phyloP scores from a whole-genome alignment of 2,329 filamentous ascomycete species.

The Aureobasidium zeae region DNA sequence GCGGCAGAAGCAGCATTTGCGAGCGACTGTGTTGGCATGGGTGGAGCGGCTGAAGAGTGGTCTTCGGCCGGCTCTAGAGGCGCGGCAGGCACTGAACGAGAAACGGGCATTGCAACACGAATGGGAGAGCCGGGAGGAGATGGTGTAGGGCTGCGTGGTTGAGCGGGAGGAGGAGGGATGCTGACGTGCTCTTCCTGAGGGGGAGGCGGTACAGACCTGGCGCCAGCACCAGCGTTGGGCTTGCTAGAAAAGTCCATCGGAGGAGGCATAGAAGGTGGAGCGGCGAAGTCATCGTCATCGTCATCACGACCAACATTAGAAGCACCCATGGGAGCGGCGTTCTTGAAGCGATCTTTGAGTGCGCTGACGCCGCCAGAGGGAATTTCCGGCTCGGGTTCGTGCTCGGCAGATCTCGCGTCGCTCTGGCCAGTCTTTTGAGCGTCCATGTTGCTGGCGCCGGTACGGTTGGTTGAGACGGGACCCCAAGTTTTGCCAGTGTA shows the following conservation, averaged over 20 bases:
- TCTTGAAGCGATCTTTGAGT: constrained; percentile 74
- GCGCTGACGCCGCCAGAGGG: constrained; percentile 59
- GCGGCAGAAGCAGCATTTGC: constrained; percentile 51
- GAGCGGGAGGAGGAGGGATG: constrained; percentile 35
- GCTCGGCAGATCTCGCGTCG: constrained; percentile 38
- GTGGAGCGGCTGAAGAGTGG: constrained; percentile 45
- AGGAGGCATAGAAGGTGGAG: constrained; percentile 44
- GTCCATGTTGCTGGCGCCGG: constrained; percentile 47
- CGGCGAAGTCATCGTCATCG: constrained; percentile 17
- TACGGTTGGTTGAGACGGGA: constrained; percentile 65
- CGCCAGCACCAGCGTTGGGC: constrained; percentile 46
- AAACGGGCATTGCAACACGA: constrained; percentile 42
- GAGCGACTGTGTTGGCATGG: constrained; percentile 56
- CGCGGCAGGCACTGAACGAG: constrained; percentile 51
- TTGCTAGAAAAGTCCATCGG: constrained; percentile 60
- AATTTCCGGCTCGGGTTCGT: constrained; percentile 42
- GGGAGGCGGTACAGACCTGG: constrained; percentile 64
- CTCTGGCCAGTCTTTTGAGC: constrained; percentile 57
- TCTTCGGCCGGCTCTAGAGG: constrained; percentile 72
- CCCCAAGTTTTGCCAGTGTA: constrained; percentile 88
- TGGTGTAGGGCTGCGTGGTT: constrained; percentile 21
- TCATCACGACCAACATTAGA: constrained; percentile 34
- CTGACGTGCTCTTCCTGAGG: constrained; percentile 52
- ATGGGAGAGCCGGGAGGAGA: constrained; percentile 31
- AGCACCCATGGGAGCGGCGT: constrained; percentile 59